Conservation (phyloP, 495 filamentous ascomycete genomes). For the Sabuloglossum arenarium region DNA sequence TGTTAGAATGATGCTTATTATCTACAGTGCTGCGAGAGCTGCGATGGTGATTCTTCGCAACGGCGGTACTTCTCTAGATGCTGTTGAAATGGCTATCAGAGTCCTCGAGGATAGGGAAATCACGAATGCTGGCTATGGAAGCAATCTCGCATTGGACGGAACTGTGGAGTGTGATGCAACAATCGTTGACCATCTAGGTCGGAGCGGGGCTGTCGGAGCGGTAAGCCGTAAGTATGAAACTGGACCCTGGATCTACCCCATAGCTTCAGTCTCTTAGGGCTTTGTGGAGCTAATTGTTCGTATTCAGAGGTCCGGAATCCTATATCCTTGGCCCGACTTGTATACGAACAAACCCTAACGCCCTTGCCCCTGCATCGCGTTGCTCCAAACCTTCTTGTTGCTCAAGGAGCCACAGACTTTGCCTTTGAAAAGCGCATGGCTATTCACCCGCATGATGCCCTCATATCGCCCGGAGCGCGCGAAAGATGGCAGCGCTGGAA, state of each 20-base stretch:
- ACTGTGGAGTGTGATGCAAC: slow-evolving; percentile 87
- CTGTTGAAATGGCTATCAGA: slow-evolving; percentile 79
- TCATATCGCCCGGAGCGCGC: slow-evolving; percentile 53
- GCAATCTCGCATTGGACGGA: slow-evolving; percentile 80
- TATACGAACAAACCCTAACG: slow-evolving; percentile 53
- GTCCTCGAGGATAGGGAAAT: slow-evolving; percentile 82
- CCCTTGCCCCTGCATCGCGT: slow-evolving; percentile 65
- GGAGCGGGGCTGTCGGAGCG: slow-evolving; percentile 84
- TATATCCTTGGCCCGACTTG: slow-evolving; percentile 60
- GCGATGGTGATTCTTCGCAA: slow-evolving; percentile 60
- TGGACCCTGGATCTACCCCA: neutral
- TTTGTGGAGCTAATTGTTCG: slow-evolving; percentile 3
- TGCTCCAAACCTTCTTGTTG: slow-evolving; percentile 79
- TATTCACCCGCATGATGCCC: slow-evolving; percentile 42
- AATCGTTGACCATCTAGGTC: slow-evolving; percentile 72
- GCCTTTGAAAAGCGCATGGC: slow-evolving; percentile 56
- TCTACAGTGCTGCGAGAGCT: slow-evolving; percentile 47
- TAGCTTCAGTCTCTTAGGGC: neutral
- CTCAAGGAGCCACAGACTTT: slow-evolving; percentile 64
- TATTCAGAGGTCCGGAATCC: slow-evolving; percentile 72
- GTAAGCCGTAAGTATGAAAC: slow-evolving; percentile 46
- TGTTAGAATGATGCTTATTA: slow-evolving; percentile 4
- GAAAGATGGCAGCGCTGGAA: slow-evolving; percentile 61
- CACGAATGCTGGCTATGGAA: slow-evolving; percentile 90
- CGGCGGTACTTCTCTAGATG: slow-evolving; percentile 66